Evolutionary conservation across 2,329 filamentous ascomycete genomes (phyloP).

Genomic region (Cucurbitaria berberidis): DNA sequence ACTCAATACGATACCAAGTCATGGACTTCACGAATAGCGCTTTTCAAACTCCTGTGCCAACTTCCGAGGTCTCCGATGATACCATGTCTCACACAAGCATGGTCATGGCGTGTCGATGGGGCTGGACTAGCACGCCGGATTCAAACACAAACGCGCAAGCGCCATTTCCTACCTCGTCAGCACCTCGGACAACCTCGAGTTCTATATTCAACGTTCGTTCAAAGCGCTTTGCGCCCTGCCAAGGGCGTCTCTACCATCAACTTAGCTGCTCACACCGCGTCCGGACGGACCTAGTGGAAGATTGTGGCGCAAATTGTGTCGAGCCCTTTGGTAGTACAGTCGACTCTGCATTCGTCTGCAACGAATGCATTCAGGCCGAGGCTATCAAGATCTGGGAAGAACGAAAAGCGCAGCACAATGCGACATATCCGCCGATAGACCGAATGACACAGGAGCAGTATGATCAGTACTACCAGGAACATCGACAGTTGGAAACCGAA

Average conservation of each 20-base stretch:
- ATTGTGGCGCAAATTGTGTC: slow-evolving; percentile 44
- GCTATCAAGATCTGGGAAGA: slow-evolving; percentile 35
- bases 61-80: slow-evolving; percentile 35
- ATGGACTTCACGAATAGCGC: slow-evolving; percentile 44
- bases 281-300: slow-evolving; percentile 45
- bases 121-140: slow-evolving; percentile 39
- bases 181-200: slow-evolving; percentile 9
- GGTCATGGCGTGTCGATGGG: slow-evolving; percentile 44
- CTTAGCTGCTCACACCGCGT: slow-evolving; percentile 45
- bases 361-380: slow-evolving; percentile 42
- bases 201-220: slow-evolving; percentile 28
- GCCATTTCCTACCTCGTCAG: slow-evolving; percentile 7
- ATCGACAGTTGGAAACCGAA: slow-evolving; percentile 34
- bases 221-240: slow-evolving; percentile 42
- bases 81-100: slow-evolving; percentile 42
- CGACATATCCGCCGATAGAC: slow-evolving; percentile 33
- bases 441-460: slow-evolving; percentile 43
- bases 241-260: slow-evolving; percentile 45
- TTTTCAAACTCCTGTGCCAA: slow-evolving; percentile 22
- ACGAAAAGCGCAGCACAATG: slow-evolving; percentile 35
- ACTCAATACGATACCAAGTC: slow-evolving; percentile 1
- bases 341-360: slow-evolving; percentile 36
- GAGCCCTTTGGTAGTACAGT: slow-evolving; percentile 31
- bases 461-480: slow-evolving; percentile 40
- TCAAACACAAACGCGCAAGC: slow-evolving; percentile 19